A percentile compares a stretch with the other conserved stretches of the same genome.
These are phyloP conservation scores for Suillus luteus DNA, from an alignment of 768 basidiomycete species.

Conservation along the genomic window DNA sequence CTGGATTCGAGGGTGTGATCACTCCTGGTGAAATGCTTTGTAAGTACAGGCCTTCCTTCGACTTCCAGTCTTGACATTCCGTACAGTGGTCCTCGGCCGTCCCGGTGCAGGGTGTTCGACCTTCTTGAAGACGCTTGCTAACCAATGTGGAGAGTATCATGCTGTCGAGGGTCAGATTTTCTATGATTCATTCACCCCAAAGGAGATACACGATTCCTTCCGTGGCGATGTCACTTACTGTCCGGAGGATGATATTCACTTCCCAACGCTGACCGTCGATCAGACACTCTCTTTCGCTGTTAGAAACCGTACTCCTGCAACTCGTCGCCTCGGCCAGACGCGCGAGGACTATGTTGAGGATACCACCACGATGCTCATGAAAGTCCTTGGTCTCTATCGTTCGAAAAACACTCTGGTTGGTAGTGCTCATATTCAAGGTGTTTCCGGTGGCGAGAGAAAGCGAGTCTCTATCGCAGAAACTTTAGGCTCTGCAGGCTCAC, in stretches of 20 bases:
- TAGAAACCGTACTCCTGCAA: slow-evolving; percentile 64
- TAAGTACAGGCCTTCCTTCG: slow-evolving; percentile 35
- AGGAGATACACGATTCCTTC: slow-evolving; percentile 62
- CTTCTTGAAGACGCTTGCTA: slow-evolving; percentile 81
- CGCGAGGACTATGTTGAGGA: slow-evolving; percentile 33
- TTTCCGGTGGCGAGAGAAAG: slow-evolving; percentile 80
- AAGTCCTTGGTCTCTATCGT: slow-evolving; percentile 77
- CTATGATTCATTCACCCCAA: slow-evolving; percentile 75
- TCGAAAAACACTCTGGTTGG: slow-evolving; percentile 76
- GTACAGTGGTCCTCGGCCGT: slow-evolving; percentile 79
- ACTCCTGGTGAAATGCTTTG: slow-evolving; percentile 72
- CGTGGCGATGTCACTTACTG: slow-evolving; percentile 82
- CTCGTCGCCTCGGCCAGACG: slow-evolving; percentile 44
- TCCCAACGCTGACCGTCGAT: slow-evolving; percentile 79
- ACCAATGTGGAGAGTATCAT: slow-evolving; percentile 70
- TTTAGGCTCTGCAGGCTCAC: slow-evolving; percentile 48
- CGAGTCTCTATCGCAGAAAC: slow-evolving; percentile 81
- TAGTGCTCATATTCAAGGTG: slow-evolving; percentile 76
- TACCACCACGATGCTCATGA: slow-evolving; percentile 50
- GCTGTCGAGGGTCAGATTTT: slow-evolving; percentile 66
- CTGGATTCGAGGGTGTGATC: slow-evolving; percentile 56
- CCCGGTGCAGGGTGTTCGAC: slow-evolving; percentile 87
- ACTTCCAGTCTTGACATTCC: not conserved
- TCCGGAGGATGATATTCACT: slow-evolving; percentile 85
- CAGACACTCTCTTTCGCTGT: slow-evolving; percentile 75